Evolutionary conservation across 805 yeast species (phyloP).

Genomic region (Candida xyloterini): DNA sequence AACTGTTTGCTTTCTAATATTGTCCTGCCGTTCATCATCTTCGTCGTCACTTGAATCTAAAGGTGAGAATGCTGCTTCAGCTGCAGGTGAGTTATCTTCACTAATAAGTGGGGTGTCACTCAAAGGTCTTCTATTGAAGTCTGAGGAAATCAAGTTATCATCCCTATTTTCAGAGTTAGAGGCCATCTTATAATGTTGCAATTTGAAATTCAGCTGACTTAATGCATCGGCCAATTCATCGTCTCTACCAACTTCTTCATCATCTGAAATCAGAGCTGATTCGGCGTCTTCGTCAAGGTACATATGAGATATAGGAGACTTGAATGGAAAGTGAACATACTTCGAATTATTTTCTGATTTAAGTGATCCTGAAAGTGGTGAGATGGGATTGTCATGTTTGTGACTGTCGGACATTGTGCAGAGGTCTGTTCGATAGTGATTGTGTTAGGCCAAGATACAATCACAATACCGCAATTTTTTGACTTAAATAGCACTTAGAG

Average conservation of each 20-base stretch:
- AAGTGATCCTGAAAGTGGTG: background rate
- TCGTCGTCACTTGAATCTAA: constrained; percentile 28
- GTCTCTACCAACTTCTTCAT: constrained; percentile 8
- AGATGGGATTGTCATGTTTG: no score
- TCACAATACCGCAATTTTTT: no score
- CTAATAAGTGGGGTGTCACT: constrained; percentile 73
- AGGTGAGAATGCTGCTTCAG: constrained; percentile 23
- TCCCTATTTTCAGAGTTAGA: background rate
- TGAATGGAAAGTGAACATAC: constrained; percentile 22
- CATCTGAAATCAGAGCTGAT: constrained; percentile 26
- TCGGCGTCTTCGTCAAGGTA: constrained; percentile 17
- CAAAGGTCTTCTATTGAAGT: constrained; percentile 65
- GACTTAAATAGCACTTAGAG: no score
- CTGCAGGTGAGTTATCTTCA: constrained; percentile 50
- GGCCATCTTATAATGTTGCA: constrained; percentile 9
- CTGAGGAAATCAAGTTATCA: background rate
- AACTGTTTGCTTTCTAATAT: background rate
- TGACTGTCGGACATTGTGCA: no score
- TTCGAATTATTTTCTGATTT: background rate
- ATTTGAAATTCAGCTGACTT: background rate
- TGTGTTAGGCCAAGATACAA: no score
- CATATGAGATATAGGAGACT: constrained; percentile 17
- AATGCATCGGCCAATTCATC: background rate
- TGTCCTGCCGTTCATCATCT: constrained; percentile 21
- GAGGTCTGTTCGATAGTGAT: no score